Base-by-base conservation (phyloP, 495 filamentous ascomycete genomes). In the Letharia lupina region DNA sequence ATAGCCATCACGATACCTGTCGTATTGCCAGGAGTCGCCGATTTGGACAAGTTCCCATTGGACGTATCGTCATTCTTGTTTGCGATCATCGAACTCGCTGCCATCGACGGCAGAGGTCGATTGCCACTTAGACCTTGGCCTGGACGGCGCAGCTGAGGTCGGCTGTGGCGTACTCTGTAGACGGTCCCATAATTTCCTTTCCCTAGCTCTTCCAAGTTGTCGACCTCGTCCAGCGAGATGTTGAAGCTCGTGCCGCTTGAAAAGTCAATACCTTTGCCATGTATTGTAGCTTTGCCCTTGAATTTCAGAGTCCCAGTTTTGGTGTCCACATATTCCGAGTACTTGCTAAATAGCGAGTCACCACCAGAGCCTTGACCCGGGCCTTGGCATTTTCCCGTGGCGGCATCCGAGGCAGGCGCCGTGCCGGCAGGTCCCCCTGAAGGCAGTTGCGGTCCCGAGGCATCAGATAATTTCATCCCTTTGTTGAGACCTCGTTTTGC, bases 141-240 rank as follows among this genome's bases (percentile, higher is more conserved):
- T 50, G 91, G 90, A 70, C 87, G 87, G 13, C 92, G 88, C 61
- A 91, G 83, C 57, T 84, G 82, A 39, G 90, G 91, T 62, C 90
- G 84, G 62, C 87, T 86, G 77, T 98, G 94, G 65, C 90, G 84
- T 57, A 97, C 94, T 74, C 93, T 96, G 82, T 95, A 97, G 13
- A 99, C 94, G 0, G 93, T 98, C 31, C 94, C 94, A 70, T 99
- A 99, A 71, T 99, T 99, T 28, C 94, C 94, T 76, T 98, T 99
- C 48, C 94, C 94, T 18, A 99, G 77, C 77, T 99, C 94, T 65
- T 97, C 95, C 65, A 99, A 73, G 9, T 89, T 93, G 70, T 98
- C 93, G 3, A 99, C 88, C 72, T 99, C 94, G 68, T 98, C 93
- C 54, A 99, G 79, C 11, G 94, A 98, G 66, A 99, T 97, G 72